Conservation (phyloP, 129 eudicot genomes). For the Artemisia tridentata region DNA sequence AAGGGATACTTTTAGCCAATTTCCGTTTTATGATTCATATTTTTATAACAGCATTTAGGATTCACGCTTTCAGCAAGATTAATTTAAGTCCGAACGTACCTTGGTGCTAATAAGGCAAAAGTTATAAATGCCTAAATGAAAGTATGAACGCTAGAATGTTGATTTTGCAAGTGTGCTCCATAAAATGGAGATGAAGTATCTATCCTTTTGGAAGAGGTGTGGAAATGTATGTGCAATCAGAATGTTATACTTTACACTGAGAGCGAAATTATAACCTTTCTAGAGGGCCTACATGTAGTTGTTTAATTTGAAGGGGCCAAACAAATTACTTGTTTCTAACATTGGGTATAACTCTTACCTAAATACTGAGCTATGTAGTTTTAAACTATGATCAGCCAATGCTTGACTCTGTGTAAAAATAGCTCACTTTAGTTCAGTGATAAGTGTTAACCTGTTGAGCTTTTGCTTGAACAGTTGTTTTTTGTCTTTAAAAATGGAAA, state of each 20-base stretch:
- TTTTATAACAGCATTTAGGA: neutral
- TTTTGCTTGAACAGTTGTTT: no score
- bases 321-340: no score
- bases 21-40: neutral
- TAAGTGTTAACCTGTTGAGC: no score
- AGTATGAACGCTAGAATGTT: neutral
- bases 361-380: no score
- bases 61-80: neutral
- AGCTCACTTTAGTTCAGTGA: no score
- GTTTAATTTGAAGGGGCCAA: no score
- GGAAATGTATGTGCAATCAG: neutral
- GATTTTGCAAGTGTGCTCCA: neutral
- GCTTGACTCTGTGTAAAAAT: no score
- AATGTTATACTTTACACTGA: neutral
- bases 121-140: neutral
- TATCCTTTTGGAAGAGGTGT: neutral
- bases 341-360: no score
- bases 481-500: no score
- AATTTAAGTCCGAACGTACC: neutral
- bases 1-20: neutral
- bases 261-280: no score
- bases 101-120: neutral
- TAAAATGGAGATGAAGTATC: neutral
- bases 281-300: no score
- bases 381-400: no score